phyloP scores from a whole-genome alignment of 164 flowering plant genomes.

The Nelumbo lutea region DNA sequence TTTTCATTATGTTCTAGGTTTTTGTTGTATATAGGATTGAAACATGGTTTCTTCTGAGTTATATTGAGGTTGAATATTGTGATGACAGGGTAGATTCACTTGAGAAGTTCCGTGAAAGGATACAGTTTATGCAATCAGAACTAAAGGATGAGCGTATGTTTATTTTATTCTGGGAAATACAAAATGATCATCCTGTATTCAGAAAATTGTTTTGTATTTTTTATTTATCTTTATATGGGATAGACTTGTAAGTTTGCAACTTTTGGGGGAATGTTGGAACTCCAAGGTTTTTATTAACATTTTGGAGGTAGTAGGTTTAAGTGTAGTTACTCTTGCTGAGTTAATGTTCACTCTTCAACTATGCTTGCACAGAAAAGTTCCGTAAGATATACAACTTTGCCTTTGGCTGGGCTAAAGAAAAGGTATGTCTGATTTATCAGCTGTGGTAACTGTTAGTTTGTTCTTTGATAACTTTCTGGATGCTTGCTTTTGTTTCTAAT shows the following conservation, averaged over 20 bases:
- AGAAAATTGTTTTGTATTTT: background rate
- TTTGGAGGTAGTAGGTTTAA: background rate
- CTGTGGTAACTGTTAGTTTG: background rate
- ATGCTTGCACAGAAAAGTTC: conserved; percentile 65
- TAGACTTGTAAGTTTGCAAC: background rate
- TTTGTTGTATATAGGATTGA: too few species aligned
- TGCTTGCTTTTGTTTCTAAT: background rate
- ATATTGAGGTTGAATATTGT: conserved; percentile 7
- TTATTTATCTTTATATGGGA: conserved; percentile 1
- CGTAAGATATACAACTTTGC: conserved; percentile 95
- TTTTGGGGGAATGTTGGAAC: background rate
- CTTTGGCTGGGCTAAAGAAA: conserved; percentile 98
- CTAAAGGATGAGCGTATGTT: conserved; percentile 91
- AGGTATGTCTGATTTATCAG: conserved; percentile 39
- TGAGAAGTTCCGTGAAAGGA: conserved; percentile 81
- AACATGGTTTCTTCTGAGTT: background rate
- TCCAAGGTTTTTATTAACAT: background rate
- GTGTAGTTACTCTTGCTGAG: conserved; percentile 3
- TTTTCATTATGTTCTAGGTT: background rate
- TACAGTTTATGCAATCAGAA: conserved; percentile 81
- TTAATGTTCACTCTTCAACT: conserved; percentile 8
- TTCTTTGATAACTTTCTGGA: background rate
- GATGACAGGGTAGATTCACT: conserved; percentile 86
- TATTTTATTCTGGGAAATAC: background rate
- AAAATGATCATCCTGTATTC: background rate